Conservation (phyloP, 495 filamentous ascomycete genomes). For the Daldinia vernicosa region DNA sequence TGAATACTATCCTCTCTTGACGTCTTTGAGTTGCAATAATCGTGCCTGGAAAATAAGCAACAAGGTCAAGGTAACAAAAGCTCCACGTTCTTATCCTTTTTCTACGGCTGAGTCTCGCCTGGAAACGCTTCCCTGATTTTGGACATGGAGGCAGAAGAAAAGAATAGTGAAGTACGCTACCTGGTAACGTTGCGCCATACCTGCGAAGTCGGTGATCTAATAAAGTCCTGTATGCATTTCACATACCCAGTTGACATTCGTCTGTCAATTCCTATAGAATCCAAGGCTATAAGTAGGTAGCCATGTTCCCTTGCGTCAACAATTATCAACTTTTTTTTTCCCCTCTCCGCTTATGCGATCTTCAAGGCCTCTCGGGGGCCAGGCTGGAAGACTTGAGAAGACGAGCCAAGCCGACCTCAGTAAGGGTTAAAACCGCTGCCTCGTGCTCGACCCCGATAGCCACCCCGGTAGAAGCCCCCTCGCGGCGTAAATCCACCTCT, state of each 20-base stretch:
- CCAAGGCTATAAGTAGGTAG: conserved; percentile 11
- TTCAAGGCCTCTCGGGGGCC: conserved; percentile 7
- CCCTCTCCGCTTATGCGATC: conserved; percentile 13
- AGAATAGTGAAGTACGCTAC: conserved; percentile 24
- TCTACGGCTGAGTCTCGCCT: conserved; percentile 19
- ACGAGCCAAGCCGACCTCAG: conserved; percentile 14
- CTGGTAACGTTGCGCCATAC: conserved; percentile 20
- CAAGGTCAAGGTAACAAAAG: conserved; percentile 14
- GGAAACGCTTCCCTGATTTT: conserved; percentile 12
- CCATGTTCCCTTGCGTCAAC: conserved; percentile 22
- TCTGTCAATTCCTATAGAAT: conserved; percentile 20
- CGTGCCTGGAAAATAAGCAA: conserved; percentile 26
- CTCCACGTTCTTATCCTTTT: conserved; percentile 12
- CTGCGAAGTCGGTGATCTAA: conserved; percentile 33
- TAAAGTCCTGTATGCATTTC: conserved; percentile 31
- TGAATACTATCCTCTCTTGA: conserved; percentile 19
- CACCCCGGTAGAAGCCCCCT: conserved; percentile 78
- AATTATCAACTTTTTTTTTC: conserved; percentile 16
- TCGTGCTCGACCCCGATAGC: conserved; percentile 79
- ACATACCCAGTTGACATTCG: conserved; percentile 29
- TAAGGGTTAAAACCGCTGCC: conserved; percentile 54
- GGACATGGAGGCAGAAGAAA: conserved; percentile 27
- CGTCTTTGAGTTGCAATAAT: conserved; percentile 18
- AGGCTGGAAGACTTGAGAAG: conserved; percentile 2
- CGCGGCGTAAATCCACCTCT: conserved; percentile 73